Evolutionary conservation across 2,329 filamentous ascomycete genomes (phyloP).

Genomic region (Nigrograna mackinnonii): DNA sequence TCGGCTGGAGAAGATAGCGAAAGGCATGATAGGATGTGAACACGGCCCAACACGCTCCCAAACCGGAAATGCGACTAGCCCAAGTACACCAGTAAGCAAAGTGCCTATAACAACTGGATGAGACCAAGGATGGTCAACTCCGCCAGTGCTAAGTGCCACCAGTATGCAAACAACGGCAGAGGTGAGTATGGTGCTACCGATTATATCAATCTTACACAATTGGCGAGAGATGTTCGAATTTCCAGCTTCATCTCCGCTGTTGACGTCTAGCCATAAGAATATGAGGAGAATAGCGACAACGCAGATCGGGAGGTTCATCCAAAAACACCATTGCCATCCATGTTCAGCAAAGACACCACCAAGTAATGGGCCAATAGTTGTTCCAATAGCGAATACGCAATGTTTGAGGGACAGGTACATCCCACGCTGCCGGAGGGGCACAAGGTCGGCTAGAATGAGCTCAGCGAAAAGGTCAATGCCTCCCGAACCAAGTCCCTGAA

Average conservation of each 20-base stretch:
- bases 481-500: slow-evolving; percentile 58
- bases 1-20: slow-evolving; percentile 48
- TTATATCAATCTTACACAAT: slow-evolving; percentile 42
- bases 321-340: slow-evolving; percentile 54
- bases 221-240: slow-evolving; percentile 15
- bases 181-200: slow-evolving; percentile 45
- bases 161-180: slow-evolving; percentile 45
- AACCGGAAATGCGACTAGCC: slow-evolving; percentile 40
- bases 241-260: slow-evolving; percentile 7
- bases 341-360: slow-evolving; percentile 36
- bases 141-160: slow-evolving; percentile 50
- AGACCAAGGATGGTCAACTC: slow-evolving; percentile 48
- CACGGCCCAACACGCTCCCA: slow-evolving; percentile 43
- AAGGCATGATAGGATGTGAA: slow-evolving; percentile 44
- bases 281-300: slow-evolving; percentile 26
- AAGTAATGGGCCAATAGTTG: slow-evolving; percentile 30
- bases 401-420: slow-evolving; percentile 40
- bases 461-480: slow-evolving; percentile 52
- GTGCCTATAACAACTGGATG: slow-evolving; percentile 45
- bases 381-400: slow-evolving; percentile 27
- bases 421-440: slow-evolving; percentile 51
- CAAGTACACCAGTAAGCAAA: slow-evolving; percentile 48
- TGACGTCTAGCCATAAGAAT: slow-evolving; percentile 28
- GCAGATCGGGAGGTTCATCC: slow-evolving; percentile 39
- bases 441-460: slow-evolving; percentile 55